A percentile compares a stretch with the other conserved stretches of the same genome.
Conservation (phyloP, 257 asterid genomes). For the Euphrasia confusa region DNA sequence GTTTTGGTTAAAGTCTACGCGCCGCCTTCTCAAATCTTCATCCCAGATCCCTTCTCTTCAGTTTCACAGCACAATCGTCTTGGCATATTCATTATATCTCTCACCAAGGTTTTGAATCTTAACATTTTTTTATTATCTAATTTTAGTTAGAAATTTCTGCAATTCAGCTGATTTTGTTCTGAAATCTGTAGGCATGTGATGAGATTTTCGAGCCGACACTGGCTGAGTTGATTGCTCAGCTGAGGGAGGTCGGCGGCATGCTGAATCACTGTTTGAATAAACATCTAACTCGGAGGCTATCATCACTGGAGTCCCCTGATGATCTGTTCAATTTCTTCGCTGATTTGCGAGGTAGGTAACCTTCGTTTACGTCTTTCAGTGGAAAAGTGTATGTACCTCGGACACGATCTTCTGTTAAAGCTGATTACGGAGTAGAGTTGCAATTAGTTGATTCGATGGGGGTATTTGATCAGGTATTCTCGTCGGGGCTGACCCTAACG, state of each 20-base stretch:
- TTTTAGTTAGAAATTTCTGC: constrained; percentile 4
- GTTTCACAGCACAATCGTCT: constrained; percentile 80
- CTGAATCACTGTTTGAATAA: constrained; percentile 68
- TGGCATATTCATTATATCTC: constrained; percentile 63
- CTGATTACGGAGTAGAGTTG: background rate
- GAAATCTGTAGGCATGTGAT: constrained; percentile 55
- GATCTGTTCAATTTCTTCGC: constrained; percentile 79
- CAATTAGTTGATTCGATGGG: constrained; percentile 5
- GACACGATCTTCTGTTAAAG: background rate
- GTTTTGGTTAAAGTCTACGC: constrained; percentile 69
- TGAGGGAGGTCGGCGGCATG: constrained; percentile 59
- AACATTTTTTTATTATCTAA: background rate
- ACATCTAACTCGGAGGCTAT: constrained; percentile 53
- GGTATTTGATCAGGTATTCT: constrained; percentile 50
- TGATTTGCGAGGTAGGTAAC: constrained; percentile 82
- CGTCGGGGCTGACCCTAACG: constrained; percentile 58
- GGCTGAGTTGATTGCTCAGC: constrained; percentile 54
- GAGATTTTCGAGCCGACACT: constrained; percentile 75
- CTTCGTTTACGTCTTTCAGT: background rate
- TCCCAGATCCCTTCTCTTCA: constrained; percentile 85
- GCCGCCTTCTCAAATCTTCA: constrained; percentile 67
- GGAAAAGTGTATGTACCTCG: background rate
- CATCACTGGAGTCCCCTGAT: constrained; percentile 68
- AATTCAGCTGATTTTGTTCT: constrained; percentile 11
- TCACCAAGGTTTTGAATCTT: constrained; percentile 55